These are phyloP conservation scores for Ophiostoma quercus DNA, from an alignment of 2,329 filamentous ascomycete genomes.

Conservation along the genomic window DNA sequence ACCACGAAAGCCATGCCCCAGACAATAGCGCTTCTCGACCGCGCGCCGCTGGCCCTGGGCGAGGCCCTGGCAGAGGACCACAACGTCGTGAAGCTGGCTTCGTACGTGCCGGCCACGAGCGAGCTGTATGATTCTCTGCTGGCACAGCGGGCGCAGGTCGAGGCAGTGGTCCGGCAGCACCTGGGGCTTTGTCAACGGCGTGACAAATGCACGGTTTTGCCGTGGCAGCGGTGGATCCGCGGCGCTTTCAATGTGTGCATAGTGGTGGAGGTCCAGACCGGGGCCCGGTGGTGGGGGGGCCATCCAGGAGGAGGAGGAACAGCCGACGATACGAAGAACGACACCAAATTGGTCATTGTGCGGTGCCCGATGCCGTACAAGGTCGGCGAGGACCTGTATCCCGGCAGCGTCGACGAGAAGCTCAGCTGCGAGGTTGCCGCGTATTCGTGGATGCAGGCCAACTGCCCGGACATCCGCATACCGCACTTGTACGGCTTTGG, in stretches of 20 bases:
- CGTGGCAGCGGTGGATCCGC: constrained; percentile 15
- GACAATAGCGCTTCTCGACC: constrained; percentile 15
- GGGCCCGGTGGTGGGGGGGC: constrained; percentile 11
- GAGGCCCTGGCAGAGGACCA: constrained; percentile 9
- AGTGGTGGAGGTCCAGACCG: constrained; percentile 15
- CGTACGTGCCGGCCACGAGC: constrained; percentile 11
- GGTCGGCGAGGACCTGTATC: constrained; percentile 7
- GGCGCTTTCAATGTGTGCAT: constrained; percentile 17
- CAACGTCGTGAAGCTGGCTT: constrained; percentile 12
- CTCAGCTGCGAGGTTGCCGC: constrained; percentile 37
- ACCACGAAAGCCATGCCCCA: neutral
- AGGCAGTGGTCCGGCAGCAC: constrained; percentile 14
- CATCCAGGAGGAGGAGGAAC: neutral
- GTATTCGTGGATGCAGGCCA: constrained; percentile 38
- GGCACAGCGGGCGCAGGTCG: neutral
- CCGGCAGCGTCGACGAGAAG: constrained; percentile 30
- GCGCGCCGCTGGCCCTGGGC: neutral
- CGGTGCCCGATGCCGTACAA: constrained; percentile 18
- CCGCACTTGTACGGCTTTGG: constrained; percentile 31
- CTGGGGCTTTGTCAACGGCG: constrained; percentile 1
- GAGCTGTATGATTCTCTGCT: constrained; percentile 11
- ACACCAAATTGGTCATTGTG: neutral
- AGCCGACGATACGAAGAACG: neutral
- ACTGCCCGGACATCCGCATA: constrained; percentile 37
- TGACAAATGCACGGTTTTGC: constrained; percentile 12